Evolutionary conservation across 352 stramenopile genomes (phyloP).

Genomic region (Phytophthora sp.): DNA sequence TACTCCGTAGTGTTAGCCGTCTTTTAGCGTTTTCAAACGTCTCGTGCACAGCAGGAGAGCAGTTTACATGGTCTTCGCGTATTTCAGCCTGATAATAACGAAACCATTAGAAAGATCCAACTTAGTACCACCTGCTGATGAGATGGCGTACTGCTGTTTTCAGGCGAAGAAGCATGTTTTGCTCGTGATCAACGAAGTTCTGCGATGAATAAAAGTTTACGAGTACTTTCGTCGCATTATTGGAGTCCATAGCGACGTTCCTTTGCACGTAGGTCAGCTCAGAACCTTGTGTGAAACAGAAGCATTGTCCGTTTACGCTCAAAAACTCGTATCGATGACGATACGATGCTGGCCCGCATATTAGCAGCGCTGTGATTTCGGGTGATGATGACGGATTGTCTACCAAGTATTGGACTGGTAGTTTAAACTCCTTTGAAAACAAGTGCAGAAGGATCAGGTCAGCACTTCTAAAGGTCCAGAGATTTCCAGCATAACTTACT

Average conservation of each 20-base stretch:
- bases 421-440: slow-evolving; percentile 55
- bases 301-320: slow-evolving; percentile 33
- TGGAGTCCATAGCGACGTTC: slow-evolving; percentile 64
- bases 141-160: slow-evolving; percentile 40
- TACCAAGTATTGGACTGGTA: slow-evolving; percentile 76
- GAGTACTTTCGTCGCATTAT: slow-evolving; percentile 55
- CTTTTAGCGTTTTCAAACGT: slow-evolving; percentile 67
- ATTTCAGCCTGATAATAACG: slow-evolving; percentile 13
- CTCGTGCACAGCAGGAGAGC: slow-evolving; percentile 23
- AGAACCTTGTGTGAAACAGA: slow-evolving; percentile 39
- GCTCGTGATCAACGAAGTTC: slow-evolving; percentile 41
- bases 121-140: neutral
- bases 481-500: too few species aligned
- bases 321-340: slow-evolving; percentile 74
- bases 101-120: neutral
- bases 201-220: slow-evolving; percentile 66
- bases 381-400: slow-evolving; percentile 61
- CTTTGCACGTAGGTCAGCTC: slow-evolving; percentile 52
- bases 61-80: slow-evolving; percentile 26
- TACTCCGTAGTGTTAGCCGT: slow-evolving; percentile 42
- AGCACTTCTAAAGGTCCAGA: too few species aligned
- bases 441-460: neutral
- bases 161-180: slow-evolving; percentile 44
- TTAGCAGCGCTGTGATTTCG: slow-evolving; percentile 54
- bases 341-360: slow-evolving; percentile 68